Evolutionary conservation across 148 eudicot genomes (phyloP).

Genomic region (Euryodendron excelsum): DNA sequence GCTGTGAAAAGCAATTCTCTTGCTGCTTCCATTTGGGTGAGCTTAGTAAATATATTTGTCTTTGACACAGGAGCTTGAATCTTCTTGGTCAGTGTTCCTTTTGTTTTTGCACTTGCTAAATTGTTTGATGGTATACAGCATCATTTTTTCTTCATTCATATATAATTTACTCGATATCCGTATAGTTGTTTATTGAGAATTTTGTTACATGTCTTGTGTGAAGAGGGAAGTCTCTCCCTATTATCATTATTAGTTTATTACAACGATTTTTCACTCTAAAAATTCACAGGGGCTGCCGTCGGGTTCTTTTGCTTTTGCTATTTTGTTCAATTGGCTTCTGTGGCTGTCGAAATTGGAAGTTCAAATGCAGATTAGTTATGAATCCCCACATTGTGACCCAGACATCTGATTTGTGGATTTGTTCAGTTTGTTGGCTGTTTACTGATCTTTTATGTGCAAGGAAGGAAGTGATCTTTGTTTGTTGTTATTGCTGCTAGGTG

Average conservation of each 20-base stretch:
- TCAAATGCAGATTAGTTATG: no score
- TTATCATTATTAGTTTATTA: background rate
- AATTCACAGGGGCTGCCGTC: background rate
- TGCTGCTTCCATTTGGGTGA: background rate
- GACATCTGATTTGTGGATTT: background rate
- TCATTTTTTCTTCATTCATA: background rate
- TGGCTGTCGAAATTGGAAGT: background rate
- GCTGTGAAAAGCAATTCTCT: background rate
- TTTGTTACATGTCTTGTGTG: background rate
- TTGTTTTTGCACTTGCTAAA: background rate
- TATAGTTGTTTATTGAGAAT: background rate
- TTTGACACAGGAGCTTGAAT: background rate
- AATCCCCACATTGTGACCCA: no score
- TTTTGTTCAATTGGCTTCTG: background rate
- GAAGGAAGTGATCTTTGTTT: no score
- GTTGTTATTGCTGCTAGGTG: background rate
- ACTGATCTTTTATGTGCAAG: no score
- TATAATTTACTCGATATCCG: background rate
- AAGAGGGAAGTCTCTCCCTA: background rate
- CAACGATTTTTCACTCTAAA: background rate
- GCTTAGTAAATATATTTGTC: background rate
- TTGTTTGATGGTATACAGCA: background rate
- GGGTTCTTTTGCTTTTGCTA: background rate
- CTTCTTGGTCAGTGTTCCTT: background rate
- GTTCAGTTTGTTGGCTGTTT: background rate